phyloP scores from a whole-genome alignment of 2,329 filamentous ascomycete species.

The Fusarium stilboides region DNA sequence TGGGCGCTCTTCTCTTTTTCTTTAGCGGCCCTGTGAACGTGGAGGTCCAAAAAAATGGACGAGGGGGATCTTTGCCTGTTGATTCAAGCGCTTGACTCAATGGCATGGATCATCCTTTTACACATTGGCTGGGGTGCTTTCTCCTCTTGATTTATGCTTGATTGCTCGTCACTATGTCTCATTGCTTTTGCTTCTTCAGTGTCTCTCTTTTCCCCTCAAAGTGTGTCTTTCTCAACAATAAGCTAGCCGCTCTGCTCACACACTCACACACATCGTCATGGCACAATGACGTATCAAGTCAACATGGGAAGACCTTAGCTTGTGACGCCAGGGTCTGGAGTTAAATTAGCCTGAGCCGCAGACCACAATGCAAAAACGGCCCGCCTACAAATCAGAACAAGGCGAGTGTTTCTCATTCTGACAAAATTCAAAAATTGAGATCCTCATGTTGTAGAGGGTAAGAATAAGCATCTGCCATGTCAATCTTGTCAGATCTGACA shows the following conservation, averaged over 20 bases:
- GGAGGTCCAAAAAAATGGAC: constrained; percentile 8
- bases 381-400: background rate
- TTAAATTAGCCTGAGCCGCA: constrained; percentile 30
- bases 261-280: constrained; percentile 31
- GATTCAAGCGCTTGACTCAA: constrained; percentile 12
- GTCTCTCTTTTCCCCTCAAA: constrained; percentile 1
- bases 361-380: background rate
- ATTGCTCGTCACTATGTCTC: constrained; percentile 29
- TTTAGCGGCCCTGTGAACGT: constrained; percentile 29
- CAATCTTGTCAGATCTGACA: constrained; percentile 1
- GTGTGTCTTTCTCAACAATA: background rate
- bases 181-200: background rate
- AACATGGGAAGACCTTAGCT: constrained; percentile 24
- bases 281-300: constrained; percentile 35
- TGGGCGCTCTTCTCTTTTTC: constrained; percentile 2
- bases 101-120: constrained; percentile 34
- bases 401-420: background rate
- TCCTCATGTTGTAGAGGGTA: background rate
- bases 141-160: background rate
- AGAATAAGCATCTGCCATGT: background rate
- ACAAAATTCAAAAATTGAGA: background rate
- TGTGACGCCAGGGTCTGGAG: constrained; percentile 28
- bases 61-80: constrained; percentile 11
- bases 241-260: constrained; percentile 18
- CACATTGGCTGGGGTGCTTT: constrained; percentile 13